Base-by-base conservation (phyloP, 2,329 filamentous ascomycete genomes). In the Ceratocystis papillata region DNA sequence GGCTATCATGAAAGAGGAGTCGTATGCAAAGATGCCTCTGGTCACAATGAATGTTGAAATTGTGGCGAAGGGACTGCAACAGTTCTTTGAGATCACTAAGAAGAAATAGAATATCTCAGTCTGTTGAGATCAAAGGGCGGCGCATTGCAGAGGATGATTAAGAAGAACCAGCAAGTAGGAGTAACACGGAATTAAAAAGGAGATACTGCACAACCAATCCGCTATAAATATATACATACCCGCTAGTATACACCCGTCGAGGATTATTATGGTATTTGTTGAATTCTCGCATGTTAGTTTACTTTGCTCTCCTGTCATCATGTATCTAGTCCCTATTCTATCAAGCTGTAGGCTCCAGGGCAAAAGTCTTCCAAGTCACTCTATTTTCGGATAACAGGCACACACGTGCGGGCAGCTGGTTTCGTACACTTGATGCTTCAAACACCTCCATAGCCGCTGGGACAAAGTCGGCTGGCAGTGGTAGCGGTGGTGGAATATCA, bases 1-100 rank as follows among this genome's bases (percentile, higher is more conserved):
- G 44, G 90, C 89, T 68, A 87, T 95, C 69, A 92, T 93, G 88
- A 88, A 87, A 74, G 88, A 93, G 73, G 89, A 89, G 65, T 88
- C 87, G 33, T 89, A 90, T 71, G 87, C 91, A 73, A 89, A 89
- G 78, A 90, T 93, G 78, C 87, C 88, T 3, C 78, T 92, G 69
- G 88, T 95, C 69, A 90, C 91, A 71, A 90, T 93, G 83, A 94
- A 95, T 71, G 88, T 93, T 1, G 87, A 90, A 71, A 86, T 89
- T 0, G 87, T 92, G 41, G 88, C 92, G 62, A 85, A 89, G 71
- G 89, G 89, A 0, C 75, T 95, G 72, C 84, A 85, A 48, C 85
- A 91, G 73, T 90, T 94, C 69, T 94, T 94, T 72, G 82, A 87
- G 71, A 86, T 88, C 68, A 87, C 84, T 7, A 87, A 85, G 73